These are phyloP conservation scores for Ulota crispa DNA, from an alignment of 225 moss, liverwort and hornwort genomes.

Conservation along the genomic window DNA sequence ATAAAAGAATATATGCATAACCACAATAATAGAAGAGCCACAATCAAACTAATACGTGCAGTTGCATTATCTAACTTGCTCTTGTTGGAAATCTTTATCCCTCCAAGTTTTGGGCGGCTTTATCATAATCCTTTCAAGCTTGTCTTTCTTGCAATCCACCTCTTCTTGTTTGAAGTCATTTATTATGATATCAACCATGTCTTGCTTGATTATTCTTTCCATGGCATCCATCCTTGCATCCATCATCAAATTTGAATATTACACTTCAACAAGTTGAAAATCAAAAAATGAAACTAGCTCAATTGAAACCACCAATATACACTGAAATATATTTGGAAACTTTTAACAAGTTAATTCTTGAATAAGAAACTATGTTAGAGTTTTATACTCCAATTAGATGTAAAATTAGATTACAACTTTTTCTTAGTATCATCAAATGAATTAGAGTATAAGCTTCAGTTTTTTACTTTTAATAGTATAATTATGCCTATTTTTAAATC, in stretches of 20 bases:
- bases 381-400: neutral
- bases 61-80: neutral
- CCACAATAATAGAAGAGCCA: neutral
- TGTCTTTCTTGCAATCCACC: neutral
- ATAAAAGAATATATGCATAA: neutral
- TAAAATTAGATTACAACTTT: neutral
- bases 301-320: too few relatives aligned
- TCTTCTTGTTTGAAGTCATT: neutral
- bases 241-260: neutral
- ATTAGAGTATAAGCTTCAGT: neutral
- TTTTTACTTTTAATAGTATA: neutral
- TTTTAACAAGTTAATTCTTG: rapidly evolving
- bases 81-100: neutral
- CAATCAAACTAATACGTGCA: neutral
- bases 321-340: neutral
- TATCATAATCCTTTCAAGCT: neutral
- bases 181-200: rapidly evolving
- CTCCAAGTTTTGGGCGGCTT: neutral
- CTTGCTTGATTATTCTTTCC: neutral
- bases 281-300: too few relatives aligned
- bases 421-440: neutral
- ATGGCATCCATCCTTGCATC: neutral
- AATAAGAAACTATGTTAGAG: rapidly evolving
- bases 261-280: neutral
- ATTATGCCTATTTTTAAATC: too few relatives aligned